Percentiles rank a stretch among this genome's conserved stretches.
Conservation (phyloP, 805 yeast genomes). For the Metschnikowia lochheadii region DNA sequence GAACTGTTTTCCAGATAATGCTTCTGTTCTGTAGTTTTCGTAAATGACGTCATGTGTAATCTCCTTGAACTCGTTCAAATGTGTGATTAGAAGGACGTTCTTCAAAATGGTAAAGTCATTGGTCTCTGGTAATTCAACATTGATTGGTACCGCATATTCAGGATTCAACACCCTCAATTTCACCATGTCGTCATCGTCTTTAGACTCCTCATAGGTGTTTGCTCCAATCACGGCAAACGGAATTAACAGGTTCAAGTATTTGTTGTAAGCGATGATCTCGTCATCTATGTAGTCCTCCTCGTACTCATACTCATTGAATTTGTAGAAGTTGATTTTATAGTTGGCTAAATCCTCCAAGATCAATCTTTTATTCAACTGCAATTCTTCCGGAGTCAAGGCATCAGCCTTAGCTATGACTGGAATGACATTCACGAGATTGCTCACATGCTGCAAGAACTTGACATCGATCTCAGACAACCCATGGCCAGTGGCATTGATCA, state of each 20-base stretch:
- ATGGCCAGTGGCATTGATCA: constrained; percentile 45
- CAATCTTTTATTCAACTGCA: constrained; percentile 66
- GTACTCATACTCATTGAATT: constrained; percentile 60
- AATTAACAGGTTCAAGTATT: constrained; percentile 56
- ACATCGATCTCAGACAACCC: constrained; percentile 42
- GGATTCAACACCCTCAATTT: constrained; percentile 52
- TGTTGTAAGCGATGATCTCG: constrained; percentile 62
- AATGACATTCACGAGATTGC: constrained; percentile 39
- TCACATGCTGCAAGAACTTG: constrained; percentile 39
- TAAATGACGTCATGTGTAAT: constrained; percentile 81
- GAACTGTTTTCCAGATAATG: constrained; percentile 61
- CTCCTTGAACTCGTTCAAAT: constrained; percentile 84
- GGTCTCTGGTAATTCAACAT: constrained; percentile 65
- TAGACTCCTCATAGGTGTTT: constrained; percentile 48
- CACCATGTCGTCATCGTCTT: constrained; percentile 35
- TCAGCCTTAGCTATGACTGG: constrained; percentile 45
- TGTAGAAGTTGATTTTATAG: constrained; percentile 67
- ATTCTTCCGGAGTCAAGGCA: constrained; percentile 38
- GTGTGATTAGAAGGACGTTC: constrained; percentile 76
- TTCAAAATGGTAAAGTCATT: constrained; percentile 80
- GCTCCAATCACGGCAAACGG: constrained; percentile 73
- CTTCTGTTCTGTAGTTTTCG: constrained; percentile 87
- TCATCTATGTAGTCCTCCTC: constrained; percentile 51
- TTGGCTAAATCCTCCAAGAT: constrained; percentile 72
- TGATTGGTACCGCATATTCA: constrained; percentile 50